These are phyloP conservation scores for Ulvella scutata DNA, from an alignment of 139 green algal species.

Conservation along the genomic window DNA sequence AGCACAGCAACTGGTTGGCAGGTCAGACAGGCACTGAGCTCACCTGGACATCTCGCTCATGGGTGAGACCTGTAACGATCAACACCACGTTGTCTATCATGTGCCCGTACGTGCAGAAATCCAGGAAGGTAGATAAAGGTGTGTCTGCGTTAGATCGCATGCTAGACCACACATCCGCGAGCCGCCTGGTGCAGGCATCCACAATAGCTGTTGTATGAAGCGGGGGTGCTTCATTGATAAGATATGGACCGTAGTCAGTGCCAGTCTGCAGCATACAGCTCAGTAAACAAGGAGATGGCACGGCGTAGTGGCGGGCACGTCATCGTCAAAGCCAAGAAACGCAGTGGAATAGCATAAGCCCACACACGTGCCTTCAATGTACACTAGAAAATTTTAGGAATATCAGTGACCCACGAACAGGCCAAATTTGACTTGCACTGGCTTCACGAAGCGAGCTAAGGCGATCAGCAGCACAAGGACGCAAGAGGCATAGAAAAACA, in stretches of 20 bases:
- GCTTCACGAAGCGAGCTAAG: not conserved
- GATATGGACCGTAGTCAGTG: conserved; percentile 81
- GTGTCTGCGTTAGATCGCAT: conserved; percentile 80
- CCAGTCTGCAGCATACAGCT: conserved; percentile 33
- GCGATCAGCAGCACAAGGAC: not conserved
- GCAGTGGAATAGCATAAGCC: not conserved
- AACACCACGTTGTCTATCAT: conserved; percentile 99
- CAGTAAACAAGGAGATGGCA: not conserved
- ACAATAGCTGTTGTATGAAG: conserved; percentile 87
- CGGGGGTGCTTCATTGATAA: conserved; percentile 81
- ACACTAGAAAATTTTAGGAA: no score
- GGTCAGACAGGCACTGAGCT: not conserved
- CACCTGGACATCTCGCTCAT: conserved; percentile 89
- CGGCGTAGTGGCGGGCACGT: not conserved
- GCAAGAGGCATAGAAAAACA: not conserved
- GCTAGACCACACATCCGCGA: conserved; percentile 90
- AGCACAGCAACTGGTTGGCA: not conserved
- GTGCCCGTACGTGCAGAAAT: conserved; percentile 97
- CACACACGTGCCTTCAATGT: no score
- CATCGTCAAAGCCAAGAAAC: not conserved
- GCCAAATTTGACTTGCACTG: no score
- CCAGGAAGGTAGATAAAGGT: conserved; percentile 79
- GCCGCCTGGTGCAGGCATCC: conserved; percentile 88
- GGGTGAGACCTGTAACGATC: conserved; percentile 92
- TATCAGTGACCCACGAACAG: no score